Base-by-base conservation (phyloP, 805 yeast genomes). In the Kazachstania psychrophila region DNA sequence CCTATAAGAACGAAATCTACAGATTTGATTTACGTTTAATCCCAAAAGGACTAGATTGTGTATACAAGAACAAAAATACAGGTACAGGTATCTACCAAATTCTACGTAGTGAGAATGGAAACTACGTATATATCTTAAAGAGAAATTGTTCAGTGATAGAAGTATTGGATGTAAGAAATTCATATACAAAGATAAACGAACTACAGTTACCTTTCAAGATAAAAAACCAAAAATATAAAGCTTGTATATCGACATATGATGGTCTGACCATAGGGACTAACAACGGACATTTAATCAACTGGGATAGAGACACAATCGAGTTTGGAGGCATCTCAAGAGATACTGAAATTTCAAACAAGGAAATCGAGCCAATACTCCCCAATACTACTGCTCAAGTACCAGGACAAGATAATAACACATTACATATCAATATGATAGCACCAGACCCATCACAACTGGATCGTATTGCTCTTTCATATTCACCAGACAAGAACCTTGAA, bases 81-180 rank as follows among this genome's bases (percentile, higher is more conserved):
- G 31, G 66, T 54, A 4, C 53, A 39, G 44, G 72, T 63, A 3
- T 47, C 53, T 13, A 52, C 47, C 71, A 66, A 42, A 27, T 66
- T 0, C 14, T 67, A 6, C 54, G 46, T 19, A 59, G 68, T 15
- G 47, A 45, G 1, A 66, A 63, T 45, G 66, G 62, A 4, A 58
- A 56, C 26, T 66, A 55, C 34, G 14, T 64, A 5, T 67, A 54
- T 37, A 52, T 53, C 1, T 19, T 64, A 1, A 48, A 56, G 23
- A 47, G 73, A 23, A 48, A 54, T 23, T 40, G 56, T 7, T 36
- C 45, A 16, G 28, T 13, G 2, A 60, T 67, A 16, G 55, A 55
- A 5, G 46, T 66, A 3, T 37, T 64, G 10, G 73, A 67, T 38
- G 26, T 46, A 3, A 40, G 73, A 20, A 54, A 32, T 12, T 28